Evolutionary conservation across 2,329 filamentous ascomycete species (phyloP).

Genomic region (Calonectria pseudoreteaudii): DNA sequence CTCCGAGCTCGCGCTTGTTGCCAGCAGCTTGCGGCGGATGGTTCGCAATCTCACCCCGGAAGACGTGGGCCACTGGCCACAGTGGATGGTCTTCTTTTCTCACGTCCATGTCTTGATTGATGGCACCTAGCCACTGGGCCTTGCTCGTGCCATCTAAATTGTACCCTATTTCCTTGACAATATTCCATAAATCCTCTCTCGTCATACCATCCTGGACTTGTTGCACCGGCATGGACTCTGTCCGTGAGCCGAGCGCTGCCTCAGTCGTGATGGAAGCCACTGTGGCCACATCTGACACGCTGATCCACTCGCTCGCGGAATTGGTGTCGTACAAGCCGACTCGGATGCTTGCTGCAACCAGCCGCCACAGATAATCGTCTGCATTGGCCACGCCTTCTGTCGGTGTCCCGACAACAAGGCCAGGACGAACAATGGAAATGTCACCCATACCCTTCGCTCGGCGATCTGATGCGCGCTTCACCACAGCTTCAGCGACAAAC

Average conservation of each 20-base stretch:
- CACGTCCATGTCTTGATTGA: not conserved
- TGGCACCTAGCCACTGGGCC: not conserved
- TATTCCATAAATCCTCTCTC: not conserved
- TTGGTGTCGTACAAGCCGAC: slow-evolving; percentile 26
- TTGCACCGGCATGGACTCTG: not conserved
- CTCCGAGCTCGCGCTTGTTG: too few species aligned
- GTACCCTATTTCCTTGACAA: not conserved
- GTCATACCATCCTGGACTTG: not conserved
- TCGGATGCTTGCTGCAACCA: slow-evolving; percentile 26
- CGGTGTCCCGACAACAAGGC: slow-evolving; percentile 37
- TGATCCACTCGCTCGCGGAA: not conserved
- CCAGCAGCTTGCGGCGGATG: not conserved
- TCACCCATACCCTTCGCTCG: not conserved
- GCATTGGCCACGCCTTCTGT: slow-evolving; percentile 35
- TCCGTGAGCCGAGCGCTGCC: not conserved
- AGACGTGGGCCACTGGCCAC: not conserved
- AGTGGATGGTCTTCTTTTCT: not conserved
- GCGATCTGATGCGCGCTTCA: slow-evolving; percentile 30
- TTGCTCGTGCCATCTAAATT: not conserved
- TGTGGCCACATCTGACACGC: not conserved
- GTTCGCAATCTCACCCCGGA: not conserved
- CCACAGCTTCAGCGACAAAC: slow-evolving; percentile 37
- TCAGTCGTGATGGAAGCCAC: not conserved
- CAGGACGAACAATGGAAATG: slow-evolving; percentile 9
- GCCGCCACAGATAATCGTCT: slow-evolving; percentile 36